Percentiles rank a stretch among this genome's conserved stretches.
phyloP scores from a whole-genome alignment of 1,139 yeast genomes.

The Saccharomycopsis phalli region DNA sequence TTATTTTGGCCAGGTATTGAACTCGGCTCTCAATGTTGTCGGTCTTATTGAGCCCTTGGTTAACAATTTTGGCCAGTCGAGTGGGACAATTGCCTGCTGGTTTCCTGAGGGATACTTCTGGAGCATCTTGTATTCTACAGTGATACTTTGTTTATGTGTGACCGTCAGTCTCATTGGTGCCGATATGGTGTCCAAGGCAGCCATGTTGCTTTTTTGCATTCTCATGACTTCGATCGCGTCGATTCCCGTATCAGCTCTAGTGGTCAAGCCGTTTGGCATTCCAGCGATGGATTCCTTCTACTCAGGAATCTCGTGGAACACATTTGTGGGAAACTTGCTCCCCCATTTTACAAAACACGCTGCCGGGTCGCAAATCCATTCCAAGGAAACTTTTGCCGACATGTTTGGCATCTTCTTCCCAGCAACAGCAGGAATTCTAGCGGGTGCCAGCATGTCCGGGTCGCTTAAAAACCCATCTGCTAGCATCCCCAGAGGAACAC shows the following conservation, averaged over 20 bases:
- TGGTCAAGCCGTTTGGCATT: conserved; percentile 51
- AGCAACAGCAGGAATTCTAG: conserved; percentile 95
- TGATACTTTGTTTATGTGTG: conserved; percentile 63
- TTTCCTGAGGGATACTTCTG: conserved; percentile 51
- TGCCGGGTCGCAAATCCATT: conserved; percentile 69
- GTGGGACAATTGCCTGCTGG: conserved; percentile 47
- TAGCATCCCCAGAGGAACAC: conserved; percentile 84
- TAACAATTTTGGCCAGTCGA: conserved; percentile 45
- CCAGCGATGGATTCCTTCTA: conserved; percentile 44
- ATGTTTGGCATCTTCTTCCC: conserved; percentile 94
- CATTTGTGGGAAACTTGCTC: conserved; percentile 53
- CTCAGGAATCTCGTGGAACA: conserved; percentile 65
- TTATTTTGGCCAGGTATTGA: conserved; percentile 67
- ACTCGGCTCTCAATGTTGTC: conserved; percentile 69
- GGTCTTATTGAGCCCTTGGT: conserved; percentile 70
- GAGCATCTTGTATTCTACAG: conserved; percentile 54
- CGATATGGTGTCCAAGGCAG: conserved; percentile 73
- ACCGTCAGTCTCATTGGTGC: conserved; percentile 78
- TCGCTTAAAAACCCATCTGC: conserved; percentile 76
- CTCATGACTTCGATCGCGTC: conserved; percentile 69
- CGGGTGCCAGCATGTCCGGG: conserved; percentile 99
- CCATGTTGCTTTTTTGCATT: conserved; percentile 61
- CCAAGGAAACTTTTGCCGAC: conserved; percentile 68
- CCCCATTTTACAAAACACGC: conserved; percentile 86
- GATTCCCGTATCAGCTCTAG: conserved; percentile 67